Percentiles rank a stretch among this genome's conserved stretches.
These are phyloP conservation scores for Lasiosphaeria ovina DNA, from an alignment of 495 filamentous ascomycete species.

Conservation along the genomic window DNA sequence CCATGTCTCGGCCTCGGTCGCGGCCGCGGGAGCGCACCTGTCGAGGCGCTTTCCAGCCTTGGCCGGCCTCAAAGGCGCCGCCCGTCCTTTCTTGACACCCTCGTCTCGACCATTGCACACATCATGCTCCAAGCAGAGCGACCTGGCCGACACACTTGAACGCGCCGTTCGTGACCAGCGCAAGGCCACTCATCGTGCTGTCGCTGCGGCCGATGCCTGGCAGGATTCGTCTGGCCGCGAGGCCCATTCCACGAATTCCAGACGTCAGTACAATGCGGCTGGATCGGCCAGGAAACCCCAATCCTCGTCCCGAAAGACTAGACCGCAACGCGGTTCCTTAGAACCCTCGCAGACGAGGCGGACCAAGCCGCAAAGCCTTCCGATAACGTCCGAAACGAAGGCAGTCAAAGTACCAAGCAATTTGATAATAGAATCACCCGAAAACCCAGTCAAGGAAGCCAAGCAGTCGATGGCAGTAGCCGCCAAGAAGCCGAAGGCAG, in stretches of 20 bases:
- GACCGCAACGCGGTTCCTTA: no score
- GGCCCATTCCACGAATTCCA: neutral
- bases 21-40: neutral
- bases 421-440: no score
- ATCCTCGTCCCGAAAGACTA: no score
- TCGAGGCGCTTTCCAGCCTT: neutral
- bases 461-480: no score
- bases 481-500: neutral
- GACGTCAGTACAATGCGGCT: neutral
- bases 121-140: conserved; percentile 10
- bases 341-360: neutral
- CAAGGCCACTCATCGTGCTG: neutral
- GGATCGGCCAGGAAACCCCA: neutral
- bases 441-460: no score
- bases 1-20: conserved; percentile 12
- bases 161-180: neutral
- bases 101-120: conserved; percentile 19
- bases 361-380: neutral
- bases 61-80: neutral
- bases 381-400: no score
- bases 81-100: neutral
- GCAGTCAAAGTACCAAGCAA: no score
- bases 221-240: neutral
- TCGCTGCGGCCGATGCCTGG: neutral
- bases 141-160: neutral